A percentile compares a stretch with the other conserved stretches of the same genome.
Conservation (phyloP, 176 grass and related monocot genomes). For the Panicum miliaceum region DNA sequence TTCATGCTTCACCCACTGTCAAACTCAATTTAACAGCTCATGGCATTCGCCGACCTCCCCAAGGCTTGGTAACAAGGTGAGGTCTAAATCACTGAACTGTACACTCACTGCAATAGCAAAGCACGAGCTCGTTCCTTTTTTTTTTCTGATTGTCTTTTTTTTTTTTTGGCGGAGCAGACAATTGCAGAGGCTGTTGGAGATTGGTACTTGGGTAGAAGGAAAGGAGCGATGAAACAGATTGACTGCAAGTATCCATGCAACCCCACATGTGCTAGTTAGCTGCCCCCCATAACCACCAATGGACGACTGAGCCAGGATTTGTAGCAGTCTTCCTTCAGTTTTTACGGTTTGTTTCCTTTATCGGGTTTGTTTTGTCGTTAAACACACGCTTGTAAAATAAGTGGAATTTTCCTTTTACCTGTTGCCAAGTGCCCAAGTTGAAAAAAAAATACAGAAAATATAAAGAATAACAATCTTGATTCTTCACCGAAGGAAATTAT, state of each 20-base stretch:
- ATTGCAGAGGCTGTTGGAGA: conserved; percentile 67
- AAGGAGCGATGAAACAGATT: conserved; percentile 34
- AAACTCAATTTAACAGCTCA: conserved; percentile 34
- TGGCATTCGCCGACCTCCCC: conserved; percentile 62
- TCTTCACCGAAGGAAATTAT: background rate
- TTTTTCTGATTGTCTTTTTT: background rate
- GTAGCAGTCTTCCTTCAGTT: background rate
- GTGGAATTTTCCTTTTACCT: background rate
- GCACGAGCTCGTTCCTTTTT: background rate
- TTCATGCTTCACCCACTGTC: conserved; percentile 79
- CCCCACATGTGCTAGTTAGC: background rate
- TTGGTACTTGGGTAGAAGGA: conserved; percentile 66
- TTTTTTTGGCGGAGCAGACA: conserved; percentile 42
- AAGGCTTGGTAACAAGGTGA: conserved; percentile 56
- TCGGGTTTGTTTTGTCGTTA: too few relatives aligned
- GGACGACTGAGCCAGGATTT: background rate
- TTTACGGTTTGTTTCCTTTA: background rate
- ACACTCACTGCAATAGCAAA: background rate
- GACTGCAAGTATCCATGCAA: conserved; percentile 66
- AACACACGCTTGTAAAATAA: background rate
- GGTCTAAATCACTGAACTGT: background rate
- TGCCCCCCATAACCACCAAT: background rate
- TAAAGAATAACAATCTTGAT: background rate
- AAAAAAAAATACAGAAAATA: background rate
- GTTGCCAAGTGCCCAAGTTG: background rate